Evolutionary conservation across 1,139 yeast species (phyloP).

Genomic region (Yamadazyma aaseri): DNA sequence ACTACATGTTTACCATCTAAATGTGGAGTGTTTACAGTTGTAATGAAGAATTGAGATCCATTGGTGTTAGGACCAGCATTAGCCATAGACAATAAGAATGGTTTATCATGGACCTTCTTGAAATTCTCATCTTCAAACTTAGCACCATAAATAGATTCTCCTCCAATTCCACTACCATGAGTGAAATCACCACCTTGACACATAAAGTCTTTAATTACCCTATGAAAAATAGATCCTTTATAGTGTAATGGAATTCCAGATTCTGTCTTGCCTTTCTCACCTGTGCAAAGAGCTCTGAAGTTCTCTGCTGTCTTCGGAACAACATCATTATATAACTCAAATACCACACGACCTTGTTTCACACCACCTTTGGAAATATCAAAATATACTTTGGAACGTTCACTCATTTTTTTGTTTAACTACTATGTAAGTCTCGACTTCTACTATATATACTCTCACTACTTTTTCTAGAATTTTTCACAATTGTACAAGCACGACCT

Average conservation of each 20-base stretch:
- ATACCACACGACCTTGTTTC: slow-evolving; percentile 69
- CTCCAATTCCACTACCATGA: slow-evolving; percentile 86
- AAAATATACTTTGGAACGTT: slow-evolving; percentile 59
- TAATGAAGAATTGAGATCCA: slow-evolving; percentile 54
- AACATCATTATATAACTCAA: slow-evolving; percentile 72
- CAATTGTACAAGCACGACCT: slow-evolving; percentile 3
- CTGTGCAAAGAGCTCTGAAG: slow-evolving; percentile 87
- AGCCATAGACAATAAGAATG: slow-evolving; percentile 88
- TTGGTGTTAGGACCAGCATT: slow-evolving; percentile 42
- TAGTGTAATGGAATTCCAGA: slow-evolving; percentile 67
- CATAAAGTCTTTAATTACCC: slow-evolving; percentile 91
- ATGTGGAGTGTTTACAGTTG: slow-evolving; percentile 81
- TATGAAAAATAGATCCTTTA: slow-evolving; percentile 83
- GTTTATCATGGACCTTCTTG: slow-evolving; percentile 69
- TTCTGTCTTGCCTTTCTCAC: slow-evolving; percentile 73
- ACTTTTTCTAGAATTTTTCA: slow-evolving; percentile 1
- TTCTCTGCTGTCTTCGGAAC: slow-evolving; percentile 95
- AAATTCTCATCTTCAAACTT: slow-evolving; percentile 94
- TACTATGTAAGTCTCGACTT: not conserved
- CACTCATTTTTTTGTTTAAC: slow-evolving; percentile 2
- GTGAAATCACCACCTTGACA: slow-evolving; percentile 98
- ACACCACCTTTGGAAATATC: slow-evolving; percentile 70
- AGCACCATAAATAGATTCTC: slow-evolving; percentile 92
- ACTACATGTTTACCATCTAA: slow-evolving; percentile 95
- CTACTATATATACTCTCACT: slow-evolving; percentile 1